Conservation (phyloP, 805 yeast genomes). For the Candida qinlingensis region DNA sequence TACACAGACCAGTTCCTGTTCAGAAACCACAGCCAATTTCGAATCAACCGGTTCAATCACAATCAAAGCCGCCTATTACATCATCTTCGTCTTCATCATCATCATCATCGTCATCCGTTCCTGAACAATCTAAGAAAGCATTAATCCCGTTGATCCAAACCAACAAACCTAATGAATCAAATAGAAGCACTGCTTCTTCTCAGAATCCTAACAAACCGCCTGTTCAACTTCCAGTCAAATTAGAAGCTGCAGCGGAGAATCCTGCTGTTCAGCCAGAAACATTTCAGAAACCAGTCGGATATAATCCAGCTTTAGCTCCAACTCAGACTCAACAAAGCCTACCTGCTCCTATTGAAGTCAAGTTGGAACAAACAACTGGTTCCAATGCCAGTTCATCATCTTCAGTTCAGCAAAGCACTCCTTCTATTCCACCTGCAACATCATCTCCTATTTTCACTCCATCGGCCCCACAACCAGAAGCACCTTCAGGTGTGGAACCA, state of each 20-base stretch:
- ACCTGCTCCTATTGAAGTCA: background rate
- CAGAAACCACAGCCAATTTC: background rate
- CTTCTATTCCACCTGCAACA: no score
- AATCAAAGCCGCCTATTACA: no score
- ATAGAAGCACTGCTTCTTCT: no score
- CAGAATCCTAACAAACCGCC: background rate
- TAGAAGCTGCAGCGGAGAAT: background rate
- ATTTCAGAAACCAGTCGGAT: no score
- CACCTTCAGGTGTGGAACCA: no score
- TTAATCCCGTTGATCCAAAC: constrained; percentile 5
- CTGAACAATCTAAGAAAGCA: background rate
- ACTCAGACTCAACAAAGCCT: background rate
- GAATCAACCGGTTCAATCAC: no score
- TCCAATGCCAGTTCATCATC: no score
- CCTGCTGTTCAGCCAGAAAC: background rate
- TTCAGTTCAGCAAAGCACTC: no score
- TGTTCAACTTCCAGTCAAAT: background rate
- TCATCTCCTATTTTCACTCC: background rate
- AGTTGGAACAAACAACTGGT: no score
- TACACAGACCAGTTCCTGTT: background rate
- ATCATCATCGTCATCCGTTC: background rate
- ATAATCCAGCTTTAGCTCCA: background rate
- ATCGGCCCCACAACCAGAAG: background rate
- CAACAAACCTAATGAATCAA: background rate
- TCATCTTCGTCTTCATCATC: no score